Evolutionary conservation across 2,329 filamentous ascomycete species (phyloP), one percentile per base, ranked within the genome.

Genomic region (Hypoxylon sp.): DNA sequence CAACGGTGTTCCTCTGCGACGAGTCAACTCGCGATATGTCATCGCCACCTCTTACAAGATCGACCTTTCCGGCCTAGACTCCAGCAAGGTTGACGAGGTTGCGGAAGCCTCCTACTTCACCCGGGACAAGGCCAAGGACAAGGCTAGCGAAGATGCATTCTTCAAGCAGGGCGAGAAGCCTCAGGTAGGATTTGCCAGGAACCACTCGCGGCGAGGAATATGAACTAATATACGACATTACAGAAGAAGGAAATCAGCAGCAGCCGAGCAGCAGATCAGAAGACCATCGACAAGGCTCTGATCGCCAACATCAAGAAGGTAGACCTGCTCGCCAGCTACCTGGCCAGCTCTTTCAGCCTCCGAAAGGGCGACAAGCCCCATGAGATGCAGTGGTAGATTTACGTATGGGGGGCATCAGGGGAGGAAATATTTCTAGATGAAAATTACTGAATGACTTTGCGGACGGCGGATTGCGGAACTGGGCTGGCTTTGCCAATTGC

Each of bases 311-410:
- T 99, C 89, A 98, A 98, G 93, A 98, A 98, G 91, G 94, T 97
- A 85, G 92, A 94, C 78, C 88, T 95, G 86, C 92, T 99, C 79
- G 86, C 90, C 82, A 93, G 91, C 87, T 99, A 99, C 91, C 93
- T 99, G 79, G 89, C 89, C 82, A 93, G 92, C 85, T 93, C 92
- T 83, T 99, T 99, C 93, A 97, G 93, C 91, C 91, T 99, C 86
- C 93, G 95, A 87, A 98, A 94, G 89, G 96, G 96, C 82, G 95
- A 99, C 90, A 94, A 95, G 92, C 96, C 96, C 86, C 96, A 99
- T 88, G 93, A 97, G 91, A 98, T 99, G 96, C 93, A 93, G 87
- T 99, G 95, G 91, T 99, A 98, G 86, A 90, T 68, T 27, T 27
- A 37, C 42, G 27, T 53, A 69, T 55, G 42, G 61, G 61, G 27